Conservation (phyloP, 176 grass and related monocot genomes). For the Avena insularis region DNA sequence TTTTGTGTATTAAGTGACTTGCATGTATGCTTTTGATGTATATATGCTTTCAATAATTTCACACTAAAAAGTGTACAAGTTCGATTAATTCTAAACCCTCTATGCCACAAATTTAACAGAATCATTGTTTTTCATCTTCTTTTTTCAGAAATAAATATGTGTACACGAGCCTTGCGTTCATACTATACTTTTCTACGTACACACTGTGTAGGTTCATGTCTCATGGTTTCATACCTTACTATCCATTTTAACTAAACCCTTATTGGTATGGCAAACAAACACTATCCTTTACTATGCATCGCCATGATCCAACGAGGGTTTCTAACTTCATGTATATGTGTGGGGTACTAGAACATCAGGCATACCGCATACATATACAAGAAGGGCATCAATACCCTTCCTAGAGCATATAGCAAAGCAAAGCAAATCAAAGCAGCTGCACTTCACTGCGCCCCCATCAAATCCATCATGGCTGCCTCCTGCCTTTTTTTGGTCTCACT, state of each 20-base stretch:
- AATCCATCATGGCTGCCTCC: neutral
- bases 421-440: slow-evolving; percentile 57
- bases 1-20: too few relatives aligned
- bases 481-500: slow-evolving; percentile 23
- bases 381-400: slow-evolving; percentile 48
- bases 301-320: neutral
- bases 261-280: neutral
- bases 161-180: slow-evolving; percentile 23
- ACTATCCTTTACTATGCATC: neutral
- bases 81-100: neutral
- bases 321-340: neutral
- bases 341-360: too few relatives aligned
- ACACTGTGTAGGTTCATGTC: slow-evolving; percentile 6
- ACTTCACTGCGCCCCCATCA: slow-evolving; percentile 18
- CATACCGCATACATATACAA: neutral
- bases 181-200: slow-evolving; percentile 31
- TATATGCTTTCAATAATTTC: too few relatives aligned
- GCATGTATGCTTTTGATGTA: too few relatives aligned
- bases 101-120: neutral
- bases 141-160: neutral
- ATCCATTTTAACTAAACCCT: neutral
- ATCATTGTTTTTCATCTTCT: neutral
- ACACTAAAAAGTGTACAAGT: neutral
- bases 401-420: slow-evolving; percentile 34
- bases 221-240: slow-evolving; percentile 31